Percentiles rank a stretch among this genome's conserved stretches.
Evolutionary conservation across 257 asterid genomes (phyloP).

Genomic region (Eustoma russellianum): DNA sequence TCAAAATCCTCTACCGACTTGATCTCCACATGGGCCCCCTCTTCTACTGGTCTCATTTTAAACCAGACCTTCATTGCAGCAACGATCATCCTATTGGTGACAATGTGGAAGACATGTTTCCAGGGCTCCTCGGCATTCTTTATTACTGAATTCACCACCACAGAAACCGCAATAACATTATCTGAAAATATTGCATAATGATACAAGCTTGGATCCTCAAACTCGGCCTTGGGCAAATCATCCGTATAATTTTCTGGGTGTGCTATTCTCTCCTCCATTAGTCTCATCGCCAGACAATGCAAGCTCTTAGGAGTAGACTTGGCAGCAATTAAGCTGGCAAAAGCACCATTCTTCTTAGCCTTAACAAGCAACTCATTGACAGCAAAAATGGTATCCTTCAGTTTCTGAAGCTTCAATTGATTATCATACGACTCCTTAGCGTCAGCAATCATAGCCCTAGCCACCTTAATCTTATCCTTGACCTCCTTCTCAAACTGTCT

Average conservation of each 20-base stretch:
- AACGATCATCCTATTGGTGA: constrained; percentile 80
- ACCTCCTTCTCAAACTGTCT: constrained; percentile 97
- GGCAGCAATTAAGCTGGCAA: constrained; percentile 75
- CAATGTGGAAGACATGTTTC: constrained; percentile 89
- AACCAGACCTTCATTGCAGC: constrained; percentile 98
- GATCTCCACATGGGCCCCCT: constrained; percentile 83
- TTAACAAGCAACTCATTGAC: constrained; percentile 81
- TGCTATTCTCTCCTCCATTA: constrained; percentile 90
- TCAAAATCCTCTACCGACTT: constrained; percentile 56
- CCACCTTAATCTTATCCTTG: constrained; percentile 78
- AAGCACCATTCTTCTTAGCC: constrained; percentile 91
- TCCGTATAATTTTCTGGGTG: constrained; percentile 83
- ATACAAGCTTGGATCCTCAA: constrained; percentile 78
- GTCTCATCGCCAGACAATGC: constrained; percentile 97
- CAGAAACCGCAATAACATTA: constrained; percentile 85
- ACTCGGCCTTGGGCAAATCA: constrained; percentile 66
- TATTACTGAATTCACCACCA: constrained; percentile 78
- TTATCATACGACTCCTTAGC: constrained; percentile 90
- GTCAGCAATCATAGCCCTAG: constrained; percentile 80
- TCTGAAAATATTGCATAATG: constrained; percentile 90
- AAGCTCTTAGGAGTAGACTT: constrained; percentile 97
- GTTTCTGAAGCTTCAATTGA: constrained; percentile 88
- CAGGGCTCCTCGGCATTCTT: constrained; percentile 84
- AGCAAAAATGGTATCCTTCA: constrained; percentile 88
- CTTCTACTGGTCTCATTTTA: constrained; percentile 81